Conservation (phyloP, 176 grass and related monocot genomes). For the Raddia guianensis region DNA sequence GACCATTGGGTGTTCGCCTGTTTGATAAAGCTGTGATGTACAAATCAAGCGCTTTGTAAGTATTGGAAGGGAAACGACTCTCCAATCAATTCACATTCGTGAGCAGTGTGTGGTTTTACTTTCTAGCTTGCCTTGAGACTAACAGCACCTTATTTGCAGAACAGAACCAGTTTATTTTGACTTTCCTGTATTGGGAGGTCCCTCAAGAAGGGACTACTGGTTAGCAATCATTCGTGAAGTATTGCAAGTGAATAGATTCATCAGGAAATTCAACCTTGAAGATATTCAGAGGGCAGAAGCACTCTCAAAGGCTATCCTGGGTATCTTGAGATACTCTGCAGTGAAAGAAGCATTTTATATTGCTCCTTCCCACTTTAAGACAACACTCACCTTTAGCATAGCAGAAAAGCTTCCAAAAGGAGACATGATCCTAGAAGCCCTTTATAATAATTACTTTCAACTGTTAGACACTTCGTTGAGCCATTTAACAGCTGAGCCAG, state of each 20-base stretch:
- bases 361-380: constrained; percentile 85
- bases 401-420: constrained; percentile 94
- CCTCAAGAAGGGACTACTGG: constrained; percentile 85
- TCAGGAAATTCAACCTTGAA: constrained; percentile 78
- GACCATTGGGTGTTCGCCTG: constrained; percentile 79
- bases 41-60: constrained; percentile 80
- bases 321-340: constrained; percentile 79
- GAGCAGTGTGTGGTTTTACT: constrained; percentile 5
- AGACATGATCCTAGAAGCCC: constrained; percentile 79
- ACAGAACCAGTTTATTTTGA: constrained; percentile 79
- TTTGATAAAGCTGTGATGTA: constrained; percentile 94
- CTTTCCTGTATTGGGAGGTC: constrained; percentile 72
- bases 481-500: constrained; percentile 43
- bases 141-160: constrained; percentile 56
- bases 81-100: constrained; percentile 19
- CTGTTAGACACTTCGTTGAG: constrained; percentile 49
- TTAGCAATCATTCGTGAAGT: constrained; percentile 80
- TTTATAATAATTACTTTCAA: constrained; percentile 71
- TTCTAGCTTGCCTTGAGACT: constrained; percentile 21
- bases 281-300: constrained; percentile 70
- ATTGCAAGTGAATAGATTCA: constrained; percentile 79
- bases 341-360: constrained; percentile 83
- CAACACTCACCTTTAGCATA: constrained; percentile 82
- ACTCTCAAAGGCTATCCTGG: constrained; percentile 74
- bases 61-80: constrained; percentile 43